Base-by-base conservation (phyloP, 208 protist species). In the Wallacemonas sp. region DNA sequence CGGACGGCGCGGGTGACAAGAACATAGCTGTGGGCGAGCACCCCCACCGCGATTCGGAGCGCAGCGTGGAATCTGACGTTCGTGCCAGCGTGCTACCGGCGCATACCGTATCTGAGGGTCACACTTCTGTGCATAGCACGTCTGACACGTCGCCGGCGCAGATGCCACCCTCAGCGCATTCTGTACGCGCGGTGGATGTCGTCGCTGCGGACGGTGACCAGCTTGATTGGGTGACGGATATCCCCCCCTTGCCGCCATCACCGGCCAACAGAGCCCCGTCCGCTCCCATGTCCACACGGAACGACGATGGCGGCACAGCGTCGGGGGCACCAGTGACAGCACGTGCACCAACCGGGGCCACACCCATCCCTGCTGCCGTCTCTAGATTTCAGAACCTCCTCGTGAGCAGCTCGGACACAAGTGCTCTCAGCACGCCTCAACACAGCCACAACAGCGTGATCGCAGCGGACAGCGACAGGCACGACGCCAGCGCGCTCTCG, bases 361-460 rank as follows among this genome's bases (percentile, higher is more conserved):
- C 39, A 64, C 12, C 60, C 71, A 1, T n/a, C 72, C 33, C 36
- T 61, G 22, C 44, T 67, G 32, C 61, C 50, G 29, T 57, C 22
- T 62, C 53, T 32, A 41, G 60, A 17, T 68, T 69, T 39, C 55
- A 42, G n/a, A 61, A 71, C 24, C 55, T 73, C 4, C 15, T 53
- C 21, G 27, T 66, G 8, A 39, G 69, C 62, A 45, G 48, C 42
- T 42, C 48, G 5, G 50, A 57, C 21, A 41, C 29, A 0, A 57
- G 50, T n/a, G 19, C 50, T 8, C 13, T 57, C 24, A 57, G 50
- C 50, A 0, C 30, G 32, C 50, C 10, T n/a, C 50, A n/a, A n/a
- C n/a, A 57, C 32, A 57, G 30, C 8, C 29, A 38, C n/a, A 3
- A 9, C 4, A 9, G n/a, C 33, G 46, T n/a, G n/a, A n/a, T n/a